Evolutionary conservation across 2,329 filamentous ascomycete genomes (phyloP).

Genomic region (Fusarium longipes): DNA sequence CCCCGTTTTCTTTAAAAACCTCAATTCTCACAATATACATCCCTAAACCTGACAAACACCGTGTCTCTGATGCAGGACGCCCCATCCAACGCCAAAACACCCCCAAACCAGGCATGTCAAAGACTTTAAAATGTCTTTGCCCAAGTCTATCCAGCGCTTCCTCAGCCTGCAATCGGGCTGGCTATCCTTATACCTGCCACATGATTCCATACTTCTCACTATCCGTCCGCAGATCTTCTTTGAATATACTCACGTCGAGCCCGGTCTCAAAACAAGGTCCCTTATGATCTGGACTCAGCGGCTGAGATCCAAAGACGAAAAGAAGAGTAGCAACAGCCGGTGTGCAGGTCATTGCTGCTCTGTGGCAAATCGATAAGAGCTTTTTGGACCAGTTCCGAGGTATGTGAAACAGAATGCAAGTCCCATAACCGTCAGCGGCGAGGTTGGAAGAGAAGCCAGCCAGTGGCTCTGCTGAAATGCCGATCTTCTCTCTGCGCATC

Average conservation of each 20-base stretch:
- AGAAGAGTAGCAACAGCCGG: constrained; percentile 26
- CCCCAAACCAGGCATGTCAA: constrained; percentile 36
- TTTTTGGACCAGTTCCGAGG: constrained; percentile 36
- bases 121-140: constrained; percentile 21
- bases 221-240: constrained; percentile 6
- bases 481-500: constrained; percentile 30
- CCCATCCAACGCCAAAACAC: constrained; percentile 47
- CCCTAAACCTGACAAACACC: constrained; percentile 43
- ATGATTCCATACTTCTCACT: constrained; percentile 6
- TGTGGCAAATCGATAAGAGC: constrained; percentile 22
- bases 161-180: constrained; percentile 10
- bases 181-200: constrained; percentile 18
- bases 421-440: constrained; percentile 41
- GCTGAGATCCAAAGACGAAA: constrained; percentile 14
- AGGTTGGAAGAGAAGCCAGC: constrained; percentile 26
- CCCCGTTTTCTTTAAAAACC: constrained; percentile 5
- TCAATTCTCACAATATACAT: constrained; percentile 27
- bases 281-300: constrained; percentile 11
- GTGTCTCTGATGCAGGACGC: constrained; percentile 45
- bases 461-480: constrained; percentile 26
- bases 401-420: constrained; percentile 46
- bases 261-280: constrained; percentile 10
- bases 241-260: constrained; percentile 12
- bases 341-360: constrained; percentile 24
- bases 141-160: constrained; percentile 33